phyloP scores from a whole-genome alignment of 805 yeast species.

The Candida wancherniae region DNA sequence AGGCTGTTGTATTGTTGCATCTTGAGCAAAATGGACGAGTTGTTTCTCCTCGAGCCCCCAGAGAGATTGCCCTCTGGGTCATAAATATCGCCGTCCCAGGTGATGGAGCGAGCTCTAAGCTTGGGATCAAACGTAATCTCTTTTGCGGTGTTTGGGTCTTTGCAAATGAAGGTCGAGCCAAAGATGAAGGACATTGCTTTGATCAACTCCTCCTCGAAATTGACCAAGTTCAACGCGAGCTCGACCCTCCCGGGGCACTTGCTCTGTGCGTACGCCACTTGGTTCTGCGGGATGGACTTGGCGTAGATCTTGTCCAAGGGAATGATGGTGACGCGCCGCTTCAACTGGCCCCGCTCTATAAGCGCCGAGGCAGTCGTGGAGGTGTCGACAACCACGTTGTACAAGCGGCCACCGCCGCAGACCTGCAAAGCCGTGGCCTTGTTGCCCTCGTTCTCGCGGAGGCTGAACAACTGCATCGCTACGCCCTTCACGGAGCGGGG shows the following conservation, averaged over 20 bases:
- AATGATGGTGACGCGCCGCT: slow-evolving; percentile 82
- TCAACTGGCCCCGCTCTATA: slow-evolving; percentile 70
- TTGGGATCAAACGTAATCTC: slow-evolving; percentile 81
- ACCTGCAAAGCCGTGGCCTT: slow-evolving; percentile 84
- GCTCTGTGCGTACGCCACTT: slow-evolving; percentile 63
- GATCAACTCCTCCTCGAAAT: slow-evolving; percentile 62
- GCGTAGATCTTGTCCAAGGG: slow-evolving; percentile 85
- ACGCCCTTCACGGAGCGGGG: slow-evolving; percentile 71
- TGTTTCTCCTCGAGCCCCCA: slow-evolving; percentile 79
- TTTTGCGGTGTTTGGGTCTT: slow-evolving; percentile 84
- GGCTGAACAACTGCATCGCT: slow-evolving; percentile 75
- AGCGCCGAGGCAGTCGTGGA: slow-evolving; percentile 81
- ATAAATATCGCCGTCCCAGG: slow-evolving; percentile 88
- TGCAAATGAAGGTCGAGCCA: slow-evolving; percentile 84
- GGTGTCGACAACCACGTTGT: slow-evolving; percentile 85
- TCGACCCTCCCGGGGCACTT: slow-evolving; percentile 83
- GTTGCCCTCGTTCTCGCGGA: slow-evolving; percentile 51
- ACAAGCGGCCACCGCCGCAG: slow-evolving; percentile 89
- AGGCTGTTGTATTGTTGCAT: slow-evolving; percentile 61
- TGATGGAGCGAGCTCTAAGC: slow-evolving; percentile 76
- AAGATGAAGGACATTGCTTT: slow-evolving; percentile 90
- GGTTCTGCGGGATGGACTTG: slow-evolving; percentile 45
- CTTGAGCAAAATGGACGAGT: slow-evolving; percentile 54
- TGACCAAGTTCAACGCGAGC: slow-evolving; percentile 77
- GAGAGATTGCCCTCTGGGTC: slow-evolving; percentile 95